Conservation (phyloP, 805 yeast genomes). For the Metschnikowia koreensis region DNA sequence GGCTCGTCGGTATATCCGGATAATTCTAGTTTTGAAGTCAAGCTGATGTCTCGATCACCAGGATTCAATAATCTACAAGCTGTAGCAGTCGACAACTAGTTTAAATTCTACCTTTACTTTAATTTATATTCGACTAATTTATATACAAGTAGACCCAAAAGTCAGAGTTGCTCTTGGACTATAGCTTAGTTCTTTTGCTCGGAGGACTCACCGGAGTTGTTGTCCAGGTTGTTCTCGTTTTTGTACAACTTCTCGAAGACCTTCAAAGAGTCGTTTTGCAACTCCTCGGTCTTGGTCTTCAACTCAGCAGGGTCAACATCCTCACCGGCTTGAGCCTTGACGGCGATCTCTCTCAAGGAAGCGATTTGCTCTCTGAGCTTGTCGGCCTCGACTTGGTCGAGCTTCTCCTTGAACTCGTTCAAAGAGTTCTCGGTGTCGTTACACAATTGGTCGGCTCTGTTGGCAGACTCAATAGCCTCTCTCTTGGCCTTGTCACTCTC, state of each 20-base stretch:
- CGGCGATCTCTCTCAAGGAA: slow-evolving; percentile 55
- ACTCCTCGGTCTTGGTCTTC: slow-evolving; percentile 70
- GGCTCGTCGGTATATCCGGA: slow-evolving; percentile 3
- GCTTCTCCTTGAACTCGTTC: slow-evolving; percentile 47
- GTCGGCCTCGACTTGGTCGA: slow-evolving; percentile 46
- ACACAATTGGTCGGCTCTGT: slow-evolving; percentile 78
- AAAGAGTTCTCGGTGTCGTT: slow-evolving; percentile 49
- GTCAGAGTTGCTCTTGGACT: neutral
- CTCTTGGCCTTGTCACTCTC: slow-evolving; percentile 85
- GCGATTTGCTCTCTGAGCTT: slow-evolving; percentile 33
- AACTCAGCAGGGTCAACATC: slow-evolving; percentile 62
- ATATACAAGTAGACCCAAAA: slow-evolving; percentile 19
- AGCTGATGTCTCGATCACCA: slow-evolving; percentile 7
- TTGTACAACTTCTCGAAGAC: slow-evolving; percentile 64
- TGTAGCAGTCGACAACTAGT: no score
- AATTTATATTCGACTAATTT: slow-evolving; percentile 12
- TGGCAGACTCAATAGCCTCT: slow-evolving; percentile 80
- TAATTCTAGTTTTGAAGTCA: neutral
- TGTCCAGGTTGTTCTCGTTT: slow-evolving; percentile 23
- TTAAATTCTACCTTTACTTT: no score
- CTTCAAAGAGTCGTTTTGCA: slow-evolving; percentile 72
- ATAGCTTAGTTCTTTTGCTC: slow-evolving; percentile 27
- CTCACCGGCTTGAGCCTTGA: slow-evolving; percentile 62
- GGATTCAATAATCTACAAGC: slow-evolving; percentile 3
- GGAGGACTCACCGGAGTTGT: slow-evolving; percentile 23